phyloP scores from a whole-genome alignment of 345 rosid genomes.

The Linum usitatissimum region DNA sequence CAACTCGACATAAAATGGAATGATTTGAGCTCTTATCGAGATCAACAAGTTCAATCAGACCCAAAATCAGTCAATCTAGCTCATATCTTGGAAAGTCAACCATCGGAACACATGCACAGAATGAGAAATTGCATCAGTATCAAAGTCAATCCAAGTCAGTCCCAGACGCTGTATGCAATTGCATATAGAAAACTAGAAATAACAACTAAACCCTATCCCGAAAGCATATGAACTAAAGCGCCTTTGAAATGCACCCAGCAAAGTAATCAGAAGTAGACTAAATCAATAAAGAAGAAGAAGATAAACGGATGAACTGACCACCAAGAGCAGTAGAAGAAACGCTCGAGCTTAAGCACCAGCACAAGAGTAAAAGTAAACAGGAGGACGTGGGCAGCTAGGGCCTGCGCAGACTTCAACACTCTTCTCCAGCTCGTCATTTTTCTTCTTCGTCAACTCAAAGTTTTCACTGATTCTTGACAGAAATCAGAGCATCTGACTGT shows the following conservation, averaged over 20 bases:
- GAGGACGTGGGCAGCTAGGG: constrained; percentile 64
- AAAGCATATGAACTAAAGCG: not conserved
- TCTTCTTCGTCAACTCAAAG: not conserved
- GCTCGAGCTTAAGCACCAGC: constrained; percentile 68
- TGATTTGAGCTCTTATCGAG: not conserved
- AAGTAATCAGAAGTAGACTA: not conserved
- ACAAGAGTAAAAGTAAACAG: constrained; percentile 61
- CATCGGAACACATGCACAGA: not conserved
- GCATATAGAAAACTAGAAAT: not conserved
- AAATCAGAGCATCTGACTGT: not conserved
- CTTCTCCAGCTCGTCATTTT: constrained; percentile 71
- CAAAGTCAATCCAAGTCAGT: not conserved
- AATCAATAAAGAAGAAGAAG: not conserved
- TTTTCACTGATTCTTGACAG: not conserved
- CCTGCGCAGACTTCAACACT: constrained; percentile 78
- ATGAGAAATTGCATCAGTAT: not conserved
- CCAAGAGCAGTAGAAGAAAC: constrained; percentile 53
- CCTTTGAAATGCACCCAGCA: not conserved
- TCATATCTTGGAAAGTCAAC: not conserved
- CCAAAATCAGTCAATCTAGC: not conserved
- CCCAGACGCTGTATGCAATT: not conserved
- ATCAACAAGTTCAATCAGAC: not conserved
- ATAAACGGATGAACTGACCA: constrained; percentile 40
- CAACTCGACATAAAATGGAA: not conserved
- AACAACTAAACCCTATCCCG: not conserved